A percentile compares a stretch with the other conserved stretches of the same genome.
These are phyloP conservation scores for Cardamine chenopodiifolia DNA, from an alignment of 345 rosid species.

Conservation along the genomic window DNA sequence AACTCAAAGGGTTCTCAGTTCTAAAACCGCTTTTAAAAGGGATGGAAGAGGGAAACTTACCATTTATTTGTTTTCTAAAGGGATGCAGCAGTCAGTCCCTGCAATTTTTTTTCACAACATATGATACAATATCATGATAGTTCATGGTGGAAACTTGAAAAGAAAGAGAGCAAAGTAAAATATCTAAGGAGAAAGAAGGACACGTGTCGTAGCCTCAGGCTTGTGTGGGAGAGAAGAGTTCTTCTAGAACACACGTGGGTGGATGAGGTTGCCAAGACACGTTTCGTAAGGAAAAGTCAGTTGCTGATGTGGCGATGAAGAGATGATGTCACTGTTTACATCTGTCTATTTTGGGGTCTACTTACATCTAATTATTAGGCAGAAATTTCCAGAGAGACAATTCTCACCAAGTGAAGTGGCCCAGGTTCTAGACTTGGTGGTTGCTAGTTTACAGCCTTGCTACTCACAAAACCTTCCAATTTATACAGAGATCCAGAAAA, in stretches of 20 bases:
- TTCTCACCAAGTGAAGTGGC: slow-evolving; percentile 85
- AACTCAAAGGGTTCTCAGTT: slow-evolving; percentile 61
- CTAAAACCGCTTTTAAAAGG: slow-evolving; percentile 67
- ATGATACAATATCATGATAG: too few relatives aligned
- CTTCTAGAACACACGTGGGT: too few relatives aligned
- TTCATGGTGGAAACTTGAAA: too few relatives aligned
- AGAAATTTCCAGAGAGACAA: slow-evolving; percentile 86
- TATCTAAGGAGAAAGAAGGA: too few relatives aligned
- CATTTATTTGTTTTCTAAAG: slow-evolving; percentile 82
- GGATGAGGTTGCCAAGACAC: too few relatives aligned
- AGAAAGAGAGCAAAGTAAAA: too few relatives aligned
- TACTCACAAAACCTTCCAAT: slow-evolving; percentile 76
- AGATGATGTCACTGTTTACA: slow-evolving; percentile 95
- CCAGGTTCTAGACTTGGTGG: slow-evolving; percentile 72
- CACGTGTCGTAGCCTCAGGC: too few relatives aligned
- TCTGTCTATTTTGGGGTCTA: slow-evolving; percentile 32
- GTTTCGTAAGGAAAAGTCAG: slow-evolving; percentile 33
- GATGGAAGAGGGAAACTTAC: slow-evolving; percentile 69
- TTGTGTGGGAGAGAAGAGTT: too few relatives aligned
- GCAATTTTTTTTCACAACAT: too few relatives aligned
- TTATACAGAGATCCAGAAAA: slow-evolving; percentile 83
- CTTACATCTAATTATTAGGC: slow-evolving; percentile 33
- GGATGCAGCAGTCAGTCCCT: slow-evolving; percentile 66
- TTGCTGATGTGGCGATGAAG: slow-evolving; percentile 34
- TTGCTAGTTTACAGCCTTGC: slow-evolving; percentile 71